These are phyloP conservation scores for Samsoniella hepiali DNA, from an alignment of 2,329 filamentous ascomycete species.

Conservation along the genomic window DNA sequence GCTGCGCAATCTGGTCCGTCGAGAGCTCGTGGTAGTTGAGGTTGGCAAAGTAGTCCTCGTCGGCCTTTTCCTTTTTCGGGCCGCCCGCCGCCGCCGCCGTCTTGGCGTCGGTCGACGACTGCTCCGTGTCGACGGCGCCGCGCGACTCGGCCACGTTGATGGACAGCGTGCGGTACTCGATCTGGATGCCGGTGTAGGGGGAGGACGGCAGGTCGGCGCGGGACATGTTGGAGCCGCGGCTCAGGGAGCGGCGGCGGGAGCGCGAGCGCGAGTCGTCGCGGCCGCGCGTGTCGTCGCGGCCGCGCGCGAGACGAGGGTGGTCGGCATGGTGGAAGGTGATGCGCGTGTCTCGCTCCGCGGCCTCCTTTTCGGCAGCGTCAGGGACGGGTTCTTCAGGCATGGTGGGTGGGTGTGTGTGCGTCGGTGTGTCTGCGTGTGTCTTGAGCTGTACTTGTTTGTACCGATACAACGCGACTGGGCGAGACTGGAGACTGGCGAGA, in stretches of 20 bases:
- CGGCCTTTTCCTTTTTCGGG: constrained; percentile 27
- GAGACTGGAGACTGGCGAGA: too few relatives aligned
- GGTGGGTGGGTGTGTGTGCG: background rate
- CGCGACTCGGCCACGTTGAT: constrained; percentile 39
- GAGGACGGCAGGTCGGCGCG: constrained; percentile 29
- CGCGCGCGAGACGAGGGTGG: constrained; percentile 23
- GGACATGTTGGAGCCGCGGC: constrained; percentile 23
- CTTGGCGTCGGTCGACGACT: constrained; percentile 23
- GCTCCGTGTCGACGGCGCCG: constrained; percentile 27
- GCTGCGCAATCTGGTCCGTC: constrained; percentile 35
- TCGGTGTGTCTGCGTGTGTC: background rate
- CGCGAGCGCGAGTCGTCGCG: constrained; percentile 22
- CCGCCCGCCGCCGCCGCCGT: constrained; percentile 13
- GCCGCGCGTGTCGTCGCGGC: constrained; percentile 17
- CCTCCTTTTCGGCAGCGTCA: constrained; percentile 24
- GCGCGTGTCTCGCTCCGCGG: constrained; percentile 25
- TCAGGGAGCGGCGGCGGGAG: constrained; percentile 25
- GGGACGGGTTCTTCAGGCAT: constrained; percentile 24
- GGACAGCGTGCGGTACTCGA: constrained; percentile 40
- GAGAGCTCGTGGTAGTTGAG: constrained; percentile 38
- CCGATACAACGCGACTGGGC: background rate
- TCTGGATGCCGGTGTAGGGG: constrained; percentile 36
- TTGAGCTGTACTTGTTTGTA: constrained; percentile 3
- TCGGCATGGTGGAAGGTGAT: constrained; percentile 27
- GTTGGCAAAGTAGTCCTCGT: constrained; percentile 43